Evolutionary conservation across 169 alveolate genomes (phyloP).

Genomic region (Babesia bovis): DNA sequence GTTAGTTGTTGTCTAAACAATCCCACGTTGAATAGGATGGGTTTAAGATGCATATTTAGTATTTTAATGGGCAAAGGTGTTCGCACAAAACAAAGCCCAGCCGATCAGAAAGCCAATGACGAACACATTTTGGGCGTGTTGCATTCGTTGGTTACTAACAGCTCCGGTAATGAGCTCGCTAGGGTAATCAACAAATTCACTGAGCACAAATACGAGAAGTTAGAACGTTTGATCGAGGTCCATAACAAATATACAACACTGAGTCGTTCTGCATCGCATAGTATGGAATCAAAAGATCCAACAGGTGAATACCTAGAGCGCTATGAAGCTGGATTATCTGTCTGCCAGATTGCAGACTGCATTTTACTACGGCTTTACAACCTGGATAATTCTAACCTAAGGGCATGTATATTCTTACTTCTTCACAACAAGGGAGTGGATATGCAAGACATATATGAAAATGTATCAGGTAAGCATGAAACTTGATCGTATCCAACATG

Average conservation of each 20-base stretch:
- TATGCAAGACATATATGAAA: conserved; percentile 65
- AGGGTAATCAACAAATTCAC: conserved; percentile 78
- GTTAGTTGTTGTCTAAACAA: conserved; percentile 20
- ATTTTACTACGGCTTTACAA: conserved; percentile 73
- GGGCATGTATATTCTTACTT: conserved; percentile 41
- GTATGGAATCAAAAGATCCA: conserved; percentile 59
- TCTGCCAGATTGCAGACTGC: conserved; percentile 74
- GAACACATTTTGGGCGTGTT: conserved; percentile 55
- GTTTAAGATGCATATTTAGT: conserved; percentile 64
- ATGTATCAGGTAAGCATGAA: conserved; percentile 36
- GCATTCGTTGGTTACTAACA: conserved; percentile 55
- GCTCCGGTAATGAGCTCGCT: conserved; percentile 67
- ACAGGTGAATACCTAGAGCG: conserved; percentile 72
- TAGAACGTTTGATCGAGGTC: conserved; percentile 79
- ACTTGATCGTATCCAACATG: not conserved
- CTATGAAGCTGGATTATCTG: conserved; percentile 79
- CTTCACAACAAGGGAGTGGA: conserved; percentile 67
- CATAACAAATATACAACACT: conserved; percentile 61
- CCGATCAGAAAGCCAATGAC: conserved; percentile 65
- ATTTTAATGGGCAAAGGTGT: conserved; percentile 73
- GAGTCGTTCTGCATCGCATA: conserved; percentile 4
- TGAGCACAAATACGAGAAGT: conserved; percentile 76
- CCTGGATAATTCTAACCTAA: conserved; percentile 69
- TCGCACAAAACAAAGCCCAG: conserved; percentile 42
- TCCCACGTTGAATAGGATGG: conserved; percentile 36